phyloP scores from a whole-genome alignment of 768 basidiomycete species.

The Tylopilus balloui region DNA sequence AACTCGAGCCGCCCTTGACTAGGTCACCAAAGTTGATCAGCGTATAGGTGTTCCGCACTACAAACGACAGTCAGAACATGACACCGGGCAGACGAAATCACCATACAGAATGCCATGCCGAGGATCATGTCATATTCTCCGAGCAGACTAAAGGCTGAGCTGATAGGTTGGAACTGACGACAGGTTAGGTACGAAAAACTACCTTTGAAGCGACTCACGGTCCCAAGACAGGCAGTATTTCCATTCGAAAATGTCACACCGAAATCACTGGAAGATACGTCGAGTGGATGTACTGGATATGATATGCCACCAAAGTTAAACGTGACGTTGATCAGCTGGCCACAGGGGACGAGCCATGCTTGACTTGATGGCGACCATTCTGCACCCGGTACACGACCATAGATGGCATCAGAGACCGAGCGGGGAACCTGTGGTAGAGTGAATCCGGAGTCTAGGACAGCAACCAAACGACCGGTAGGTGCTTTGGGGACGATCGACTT shows the following conservation, averaged over 20 bases:
- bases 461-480: conserved; percentile 59
- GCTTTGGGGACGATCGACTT: conserved; percentile 68
- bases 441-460: conserved; percentile 72
- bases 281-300: conserved; percentile 75
- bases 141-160: conserved; percentile 70
- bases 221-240: conserved; percentile 57
- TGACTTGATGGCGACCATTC: conserved; percentile 51
- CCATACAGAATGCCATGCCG: conserved; percentile 75
- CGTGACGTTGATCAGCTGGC: conserved; percentile 64
- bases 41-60: conserved; percentile 77
- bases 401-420: conserved; percentile 73
- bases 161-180: conserved; percentile 75
- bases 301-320: conserved; percentile 65
- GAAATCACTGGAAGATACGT: conserved; percentile 58
- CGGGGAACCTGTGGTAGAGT: conserved; percentile 71
- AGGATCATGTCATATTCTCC: conserved; percentile 81
- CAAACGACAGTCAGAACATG: conserved; percentile 4
- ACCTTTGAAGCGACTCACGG: conserved; percentile 41
- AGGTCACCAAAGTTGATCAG: conserved; percentile 71
- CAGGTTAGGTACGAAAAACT: conserved; percentile 5
- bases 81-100: background rate
- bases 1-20: conserved; percentile 45
- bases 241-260: conserved; percentile 41
- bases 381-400: conserved; percentile 72
- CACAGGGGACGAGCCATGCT: conserved; percentile 73